A percentile compares a stretch with the other conserved stretches of the same genome.
Evolutionary conservation across 2,329 filamentous ascomycete species (phyloP).

Genomic region (Penicillium sumatraense): DNA sequence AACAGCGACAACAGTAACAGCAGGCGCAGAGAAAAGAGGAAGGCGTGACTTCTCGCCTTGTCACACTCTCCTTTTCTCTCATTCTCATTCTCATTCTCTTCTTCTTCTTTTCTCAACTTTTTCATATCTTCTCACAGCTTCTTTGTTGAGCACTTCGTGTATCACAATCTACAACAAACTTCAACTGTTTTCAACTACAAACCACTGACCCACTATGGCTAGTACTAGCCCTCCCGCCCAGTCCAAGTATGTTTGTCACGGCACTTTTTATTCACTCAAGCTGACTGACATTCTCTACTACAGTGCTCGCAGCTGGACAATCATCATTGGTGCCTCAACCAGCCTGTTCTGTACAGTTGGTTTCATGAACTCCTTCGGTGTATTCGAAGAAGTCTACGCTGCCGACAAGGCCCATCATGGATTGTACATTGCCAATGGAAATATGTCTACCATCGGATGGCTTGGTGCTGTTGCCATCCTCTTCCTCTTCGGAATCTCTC

Average conservation of each 20-base stretch:
- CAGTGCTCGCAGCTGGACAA: constrained; percentile 32
- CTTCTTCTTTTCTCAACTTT: not conserved
- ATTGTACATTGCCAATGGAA: constrained; percentile 21
- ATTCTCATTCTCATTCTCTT: not conserved
- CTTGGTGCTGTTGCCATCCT: constrained; percentile 38
- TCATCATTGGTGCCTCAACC: constrained; percentile 35
- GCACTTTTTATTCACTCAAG: not conserved
- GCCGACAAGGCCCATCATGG: constrained; percentile 22
- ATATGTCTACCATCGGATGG: constrained; percentile 39
- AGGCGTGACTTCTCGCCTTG: too few relatives aligned
- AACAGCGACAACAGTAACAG: too few relatives aligned
- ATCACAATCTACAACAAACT: too few relatives aligned
- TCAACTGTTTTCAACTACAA: too few relatives aligned
- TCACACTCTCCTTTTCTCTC: not conserved
- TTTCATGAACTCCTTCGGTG: constrained; percentile 44
- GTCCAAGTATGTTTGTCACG: constrained; percentile 26
- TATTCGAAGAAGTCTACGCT: constrained; percentile 41
- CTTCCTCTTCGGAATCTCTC: constrained; percentile 35
- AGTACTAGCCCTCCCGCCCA: constrained; percentile 14
- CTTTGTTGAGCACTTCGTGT: too few relatives aligned
- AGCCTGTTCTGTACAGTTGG: constrained; percentile 43
- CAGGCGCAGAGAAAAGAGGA: too few relatives aligned
- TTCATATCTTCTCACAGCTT: too few relatives aligned
- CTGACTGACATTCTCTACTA: not conserved
- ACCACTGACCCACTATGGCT: not conserved